Conservation (phyloP, 345 rosid species). For the Murraya paniculata region DNA sequence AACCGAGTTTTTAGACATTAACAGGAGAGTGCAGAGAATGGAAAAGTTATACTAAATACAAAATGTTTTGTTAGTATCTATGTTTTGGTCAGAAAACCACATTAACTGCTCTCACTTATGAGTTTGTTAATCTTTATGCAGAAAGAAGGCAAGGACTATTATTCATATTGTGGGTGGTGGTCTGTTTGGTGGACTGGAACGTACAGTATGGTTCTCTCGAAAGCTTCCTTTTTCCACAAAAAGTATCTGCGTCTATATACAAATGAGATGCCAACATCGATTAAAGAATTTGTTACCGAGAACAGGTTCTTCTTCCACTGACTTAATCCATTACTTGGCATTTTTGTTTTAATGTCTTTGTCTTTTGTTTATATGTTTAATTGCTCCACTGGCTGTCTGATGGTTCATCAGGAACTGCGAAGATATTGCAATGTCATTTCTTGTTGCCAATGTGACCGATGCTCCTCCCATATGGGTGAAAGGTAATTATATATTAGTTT, state of each 20-base stretch:
- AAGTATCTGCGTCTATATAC: constrained; percentile 81
- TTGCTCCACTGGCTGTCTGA: constrained; percentile 20
- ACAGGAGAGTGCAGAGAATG: background rate
- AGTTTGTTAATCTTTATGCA: constrained; percentile 31
- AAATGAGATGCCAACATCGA: constrained; percentile 79
- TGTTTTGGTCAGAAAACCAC: background rate
- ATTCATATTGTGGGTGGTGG: constrained; percentile 93
- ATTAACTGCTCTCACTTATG: background rate
- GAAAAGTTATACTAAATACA: background rate
- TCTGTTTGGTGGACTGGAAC: constrained; percentile 99
- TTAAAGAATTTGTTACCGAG: constrained; percentile 57
- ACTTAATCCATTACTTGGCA: background rate
- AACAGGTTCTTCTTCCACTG: constrained; percentile 58
- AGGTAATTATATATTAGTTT: constrained; percentile 42
- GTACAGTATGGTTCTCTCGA: constrained; percentile 92
- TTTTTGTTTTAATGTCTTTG: constrained; percentile 1
- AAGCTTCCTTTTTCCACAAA: constrained; percentile 96
- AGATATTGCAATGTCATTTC: constrained; percentile 99
- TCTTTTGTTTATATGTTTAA: constrained; percentile 8
- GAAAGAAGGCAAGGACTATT: constrained; percentile 48
- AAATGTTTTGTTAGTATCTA: background rate
- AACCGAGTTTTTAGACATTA: background rate
- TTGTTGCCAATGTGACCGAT: constrained; percentile 84
- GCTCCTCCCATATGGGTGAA: constrained; percentile 95
- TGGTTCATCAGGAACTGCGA: constrained; percentile 78